A percentile compares a stretch with the other conserved stretches of the same genome.
These are phyloP conservation scores for Elaeis guineensis DNA, from an alignment of 176 grass and related monocot genomes.

Conservation along the genomic window DNA sequence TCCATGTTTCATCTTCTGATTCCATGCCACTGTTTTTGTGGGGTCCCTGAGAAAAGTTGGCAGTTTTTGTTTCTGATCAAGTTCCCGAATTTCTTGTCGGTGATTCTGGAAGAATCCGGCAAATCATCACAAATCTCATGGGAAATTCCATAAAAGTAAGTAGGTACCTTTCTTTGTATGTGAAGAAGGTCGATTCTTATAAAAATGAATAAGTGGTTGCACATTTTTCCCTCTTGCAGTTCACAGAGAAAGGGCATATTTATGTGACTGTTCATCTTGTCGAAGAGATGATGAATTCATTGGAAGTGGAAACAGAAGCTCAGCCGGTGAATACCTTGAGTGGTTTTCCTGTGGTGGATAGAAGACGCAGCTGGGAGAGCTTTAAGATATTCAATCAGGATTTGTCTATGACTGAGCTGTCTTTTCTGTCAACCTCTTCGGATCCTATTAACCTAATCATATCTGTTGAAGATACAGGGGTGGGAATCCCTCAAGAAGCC, in stretches of 20 bases:
- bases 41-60: constrained; percentile 42
- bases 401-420: constrained; percentile 32
- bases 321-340: constrained; percentile 56
- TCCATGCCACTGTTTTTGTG: constrained; percentile 10
- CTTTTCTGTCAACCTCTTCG: constrained; percentile 36
- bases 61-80: constrained; percentile 84
- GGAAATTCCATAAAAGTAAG: constrained; percentile 97
- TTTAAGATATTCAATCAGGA: constrained; percentile 49
- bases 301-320: constrained; percentile 47
- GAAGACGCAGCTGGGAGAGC: constrained; percentile 60
- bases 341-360: constrained; percentile 45
- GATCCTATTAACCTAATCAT: constrained; percentile 71
- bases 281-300: constrained; percentile 50
- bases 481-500: constrained; percentile 76
- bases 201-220: constrained; percentile 21
- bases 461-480: constrained; percentile 97
- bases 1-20: constrained; percentile 10
- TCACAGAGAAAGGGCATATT: constrained; percentile 91
- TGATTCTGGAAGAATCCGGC: constrained; percentile 78
- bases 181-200: background rate
- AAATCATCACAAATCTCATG: constrained; percentile 97
- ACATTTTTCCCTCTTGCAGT: constrained; percentile 43
- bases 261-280: constrained; percentile 87
- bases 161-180: constrained; percentile 9
- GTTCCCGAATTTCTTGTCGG: constrained; percentile 81